Evolutionary conservation across 2,329 filamentous ascomycete species (phyloP).

Genomic region (Lomentospora prolificans): DNA sequence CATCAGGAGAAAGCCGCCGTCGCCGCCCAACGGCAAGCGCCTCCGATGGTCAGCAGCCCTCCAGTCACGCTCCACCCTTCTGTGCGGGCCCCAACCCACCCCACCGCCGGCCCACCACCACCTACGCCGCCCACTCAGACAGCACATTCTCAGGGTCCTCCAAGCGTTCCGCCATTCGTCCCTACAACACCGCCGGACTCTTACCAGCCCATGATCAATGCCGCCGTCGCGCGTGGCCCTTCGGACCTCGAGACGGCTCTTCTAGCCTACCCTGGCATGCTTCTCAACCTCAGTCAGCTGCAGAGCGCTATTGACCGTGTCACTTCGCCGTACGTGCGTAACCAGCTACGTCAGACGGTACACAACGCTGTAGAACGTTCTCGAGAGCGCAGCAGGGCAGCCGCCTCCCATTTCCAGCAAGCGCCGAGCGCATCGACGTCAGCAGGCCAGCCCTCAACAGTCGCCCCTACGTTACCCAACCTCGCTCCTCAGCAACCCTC

Average conservation of each 20-base stretch:
- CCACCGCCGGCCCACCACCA: slow-evolving; percentile 5
- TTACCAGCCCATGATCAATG: slow-evolving; percentile 37
- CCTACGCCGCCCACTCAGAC: background rate
- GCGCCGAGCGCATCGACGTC: background rate
- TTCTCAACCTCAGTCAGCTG: slow-evolving; percentile 37
- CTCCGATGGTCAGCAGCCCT: background rate
- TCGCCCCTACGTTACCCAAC: background rate
- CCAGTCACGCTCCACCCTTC: slow-evolving; percentile 4
- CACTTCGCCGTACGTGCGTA: slow-evolving; percentile 34
- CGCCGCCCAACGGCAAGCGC: slow-evolving; percentile 26
- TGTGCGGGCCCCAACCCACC: slow-evolving; percentile 10
- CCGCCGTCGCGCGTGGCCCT: slow-evolving; percentile 39
- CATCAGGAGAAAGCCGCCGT: slow-evolving; percentile 62
- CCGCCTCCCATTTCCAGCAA: background rate
- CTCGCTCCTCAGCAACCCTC: background rate
- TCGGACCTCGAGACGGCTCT: slow-evolving; percentile 35
- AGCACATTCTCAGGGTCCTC: slow-evolving; percentile 4
- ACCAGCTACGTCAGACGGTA: slow-evolving; percentile 40
- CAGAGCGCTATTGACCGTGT: slow-evolving; percentile 42
- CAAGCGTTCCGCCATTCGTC: background rate
- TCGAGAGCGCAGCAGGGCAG: slow-evolving; percentile 11
- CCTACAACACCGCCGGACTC: slow-evolving; percentile 7
- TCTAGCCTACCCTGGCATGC: slow-evolving; percentile 35
- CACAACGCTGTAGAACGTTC: slow-evolving; percentile 29
- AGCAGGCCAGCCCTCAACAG: background rate